These are phyloP conservation scores for Alnus rubra DNA, from an alignment of 306 rosid species.

Conservation along the genomic window DNA sequence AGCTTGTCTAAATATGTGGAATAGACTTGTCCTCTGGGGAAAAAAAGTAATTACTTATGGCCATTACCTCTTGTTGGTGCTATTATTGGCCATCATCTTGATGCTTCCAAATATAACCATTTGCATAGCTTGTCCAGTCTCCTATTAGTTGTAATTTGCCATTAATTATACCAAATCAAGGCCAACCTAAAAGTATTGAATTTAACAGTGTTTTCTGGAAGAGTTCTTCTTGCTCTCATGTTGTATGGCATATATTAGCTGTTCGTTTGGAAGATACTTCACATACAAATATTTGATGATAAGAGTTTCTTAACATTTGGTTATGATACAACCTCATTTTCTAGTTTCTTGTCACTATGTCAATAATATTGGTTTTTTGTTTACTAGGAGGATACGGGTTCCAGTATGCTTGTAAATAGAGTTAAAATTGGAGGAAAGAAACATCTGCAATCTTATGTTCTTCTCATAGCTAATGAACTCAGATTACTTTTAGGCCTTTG, in stretches of 20 bases:
- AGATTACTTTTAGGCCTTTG: not conserved
- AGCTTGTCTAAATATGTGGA: not conserved
- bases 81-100: not conserved
- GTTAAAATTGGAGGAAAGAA: not conserved
- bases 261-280: not conserved
- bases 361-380: not conserved
- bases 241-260: not conserved
- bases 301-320: not conserved
- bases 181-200: not conserved
- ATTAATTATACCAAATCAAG: not conserved
- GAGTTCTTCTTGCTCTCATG: not conserved
- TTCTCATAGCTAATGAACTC: not conserved
- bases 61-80: not conserved
- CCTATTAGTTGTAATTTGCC: not conserved
- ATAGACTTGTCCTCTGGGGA: not conserved
- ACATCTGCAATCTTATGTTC: not conserved
- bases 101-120: conserved; percentile 4
- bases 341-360: not conserved
- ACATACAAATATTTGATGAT: not conserved
- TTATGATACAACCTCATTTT: not conserved
- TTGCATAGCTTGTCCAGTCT: not conserved
- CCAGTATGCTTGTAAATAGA: not conserved
- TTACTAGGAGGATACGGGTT: not conserved
- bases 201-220: not conserved
- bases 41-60: not conserved